Evolutionary conservation across 2,329 filamentous ascomycete genomes (phyloP), one percentile per base, ranked within the genome.

Genomic region (Atkinsonella texensis): DNA sequence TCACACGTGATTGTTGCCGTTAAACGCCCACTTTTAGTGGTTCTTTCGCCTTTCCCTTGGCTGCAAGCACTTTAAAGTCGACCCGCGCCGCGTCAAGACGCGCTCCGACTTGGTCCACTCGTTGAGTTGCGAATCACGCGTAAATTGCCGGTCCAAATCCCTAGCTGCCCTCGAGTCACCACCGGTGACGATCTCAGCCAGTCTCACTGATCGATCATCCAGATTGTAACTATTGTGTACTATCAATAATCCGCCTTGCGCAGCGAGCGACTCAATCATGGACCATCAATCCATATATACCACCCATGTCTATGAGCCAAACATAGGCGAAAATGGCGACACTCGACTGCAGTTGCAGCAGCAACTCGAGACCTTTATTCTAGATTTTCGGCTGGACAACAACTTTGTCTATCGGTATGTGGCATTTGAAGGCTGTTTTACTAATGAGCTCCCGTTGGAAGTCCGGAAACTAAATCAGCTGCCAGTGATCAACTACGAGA

Each of bases 331-430:
- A 41, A 77, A 74, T 54, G 79, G 84, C 58, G 85, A 90, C 63
- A 84, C 79, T 52, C 78, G 84, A 53, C 75, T 80, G 28, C 81
- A 88, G 63, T 75, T 90, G 48, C 88, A 93, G 66, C 79, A 80
- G 53, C 83, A 88, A 64, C 79, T 98, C 54, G 83, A 93, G 63
- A 84, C 89, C 55, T 98, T 98, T 67, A 84, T 98, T 57, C 81
- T 97, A 53, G 87, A 91, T 59, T 98, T 96, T 65, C 83, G 91
- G 63, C 80, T 97, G 42, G 91, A 96, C 69, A 95, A 95, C 69
- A 80, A 84, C 63, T 97, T 95, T 70, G 83, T 96, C 62, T 98
- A 97, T 78, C 82, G 89, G 89, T 91, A 68, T 57, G 70, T 55
- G 40, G 33, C 35, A 18, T 32, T 32, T 12, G n/a, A n/a, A 13